Evolutionary conservation across 2,329 filamentous ascomycete genomes (phyloP).

Genomic region (Colletotrichum echinochloae): DNA sequence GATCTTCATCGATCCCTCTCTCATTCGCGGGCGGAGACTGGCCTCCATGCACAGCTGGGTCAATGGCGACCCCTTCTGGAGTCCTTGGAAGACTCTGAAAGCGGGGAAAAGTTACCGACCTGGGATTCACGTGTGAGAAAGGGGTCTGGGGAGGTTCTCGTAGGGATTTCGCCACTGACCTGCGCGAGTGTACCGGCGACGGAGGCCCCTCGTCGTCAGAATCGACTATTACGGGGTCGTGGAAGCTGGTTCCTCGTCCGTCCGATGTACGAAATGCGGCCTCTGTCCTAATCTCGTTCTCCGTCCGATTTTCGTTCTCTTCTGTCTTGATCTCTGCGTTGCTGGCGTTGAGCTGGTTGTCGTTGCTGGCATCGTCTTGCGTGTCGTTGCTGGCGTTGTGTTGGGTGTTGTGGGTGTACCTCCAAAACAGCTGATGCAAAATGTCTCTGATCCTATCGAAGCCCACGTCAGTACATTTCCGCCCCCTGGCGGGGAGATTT

Average conservation of each 20-base stretch:
- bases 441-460: neutral
- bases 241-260: neutral
- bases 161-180: neutral
- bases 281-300: too few relatives aligned
- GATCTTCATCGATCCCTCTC: neutral
- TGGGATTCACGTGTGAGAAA: neutral
- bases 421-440: neutral
- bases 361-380: too few relatives aligned
- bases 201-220: neutral
- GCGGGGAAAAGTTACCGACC: neutral
- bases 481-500: too few relatives aligned
- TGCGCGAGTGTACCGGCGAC: neutral
- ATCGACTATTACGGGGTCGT: neutral
- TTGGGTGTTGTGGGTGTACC: neutral
- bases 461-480: neutral
- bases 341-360: too few relatives aligned
- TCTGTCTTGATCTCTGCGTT: neutral
- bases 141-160: too few relatives aligned
- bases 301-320: too few relatives aligned
- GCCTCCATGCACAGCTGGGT: fast-evolving
- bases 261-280: neutral
- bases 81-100: neutral
- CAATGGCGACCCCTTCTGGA: neutral
- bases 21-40: neutral
- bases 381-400: too few relatives aligned